Base-by-base conservation (phyloP, 164 flowering plant genomes). In the Litsea cubeba region DNA sequence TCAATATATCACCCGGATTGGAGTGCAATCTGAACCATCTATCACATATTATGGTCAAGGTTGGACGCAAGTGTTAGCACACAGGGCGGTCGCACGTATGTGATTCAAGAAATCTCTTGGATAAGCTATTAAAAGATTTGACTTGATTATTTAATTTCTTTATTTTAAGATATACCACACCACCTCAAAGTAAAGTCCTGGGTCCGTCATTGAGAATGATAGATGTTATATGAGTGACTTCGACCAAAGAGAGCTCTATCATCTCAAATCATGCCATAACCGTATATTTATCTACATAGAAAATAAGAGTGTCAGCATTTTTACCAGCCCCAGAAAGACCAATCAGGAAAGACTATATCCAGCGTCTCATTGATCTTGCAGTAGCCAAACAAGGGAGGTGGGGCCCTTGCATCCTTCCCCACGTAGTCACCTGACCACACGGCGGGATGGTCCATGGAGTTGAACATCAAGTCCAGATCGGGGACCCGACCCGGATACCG, bases 251-350 rank as follows among this genome's bases (percentile, higher is more conserved):
- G 3, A 14, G 17, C 62, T 20, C 20, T 3, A 20, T 11, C 62
- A 20, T 10, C n/a, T 57, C n/a, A 20, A 57, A 22, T 12, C 22
- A 23, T 26, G 28, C 28, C 28, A 26, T 26, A 1, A 26, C 28
- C 28, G 0, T 26, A 1, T 26, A 26, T 26, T 26, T 26, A 26
- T 26, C 28, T 26, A 26, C 28, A 26, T 1, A 26, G 23, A 20
- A 22, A 63, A 8, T 3, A 63, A 63, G n/a, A 63, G 66, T 24
- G 26, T 2, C 1, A 72, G 73, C 18, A 30, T 40, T 32, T 17
- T 80, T 84, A 90, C 94, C 94, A 88, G 40, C 91, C 94, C 94
- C 94, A 90, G 75, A 87, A 90, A 65, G 86, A 74, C 88, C 88
- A 86, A 69, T 86, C 88, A 12, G 88, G 88, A 65, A 86, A 86